Conservation (phyloP, 495 filamentous ascomycete genomes). For the Copromyces sp. region DNA sequence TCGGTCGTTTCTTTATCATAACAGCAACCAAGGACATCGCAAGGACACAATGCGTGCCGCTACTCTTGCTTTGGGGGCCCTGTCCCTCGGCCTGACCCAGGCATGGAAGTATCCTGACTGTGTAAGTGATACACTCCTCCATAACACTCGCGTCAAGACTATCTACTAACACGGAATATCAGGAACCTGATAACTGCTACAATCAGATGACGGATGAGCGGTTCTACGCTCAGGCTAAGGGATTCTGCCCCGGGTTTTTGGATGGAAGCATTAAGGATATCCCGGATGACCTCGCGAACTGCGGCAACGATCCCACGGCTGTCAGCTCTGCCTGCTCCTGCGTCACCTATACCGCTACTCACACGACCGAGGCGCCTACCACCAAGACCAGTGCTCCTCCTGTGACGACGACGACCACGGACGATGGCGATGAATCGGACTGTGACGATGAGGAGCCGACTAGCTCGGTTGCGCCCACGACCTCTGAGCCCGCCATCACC, state of each 20-base stretch:
- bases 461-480: not conserved
- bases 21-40: not conserved
- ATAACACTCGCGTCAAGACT: not conserved
- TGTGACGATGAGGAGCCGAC: not conserved
- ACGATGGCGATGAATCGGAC: not conserved
- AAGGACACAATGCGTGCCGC: conserved; percentile 10
- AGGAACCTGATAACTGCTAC: conserved; percentile 27
- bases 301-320: conserved; percentile 7
- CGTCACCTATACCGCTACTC: conserved; percentile 21
- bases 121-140: conserved; percentile 11
- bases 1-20: not conserved
- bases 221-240: conserved; percentile 11
- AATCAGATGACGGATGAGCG: conserved; percentile 18
- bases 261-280: conserved; percentile 16
- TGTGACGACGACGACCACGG: not conserved
- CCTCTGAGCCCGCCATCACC: not conserved
- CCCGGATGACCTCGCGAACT: conserved; percentile 21
- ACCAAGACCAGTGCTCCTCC: not conserved
- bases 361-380: conserved; percentile 7
- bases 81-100: conserved; percentile 14
- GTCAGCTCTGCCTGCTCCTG: conserved; percentile 31
- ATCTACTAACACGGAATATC: conserved; percentile 1
- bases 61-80: conserved; percentile 12
- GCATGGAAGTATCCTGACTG: conserved; percentile 24
- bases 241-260: conserved; percentile 20